Base-by-base conservation (phyloP, 495 filamentous ascomycete genomes). In the Clavariopsis aquatica region DNA sequence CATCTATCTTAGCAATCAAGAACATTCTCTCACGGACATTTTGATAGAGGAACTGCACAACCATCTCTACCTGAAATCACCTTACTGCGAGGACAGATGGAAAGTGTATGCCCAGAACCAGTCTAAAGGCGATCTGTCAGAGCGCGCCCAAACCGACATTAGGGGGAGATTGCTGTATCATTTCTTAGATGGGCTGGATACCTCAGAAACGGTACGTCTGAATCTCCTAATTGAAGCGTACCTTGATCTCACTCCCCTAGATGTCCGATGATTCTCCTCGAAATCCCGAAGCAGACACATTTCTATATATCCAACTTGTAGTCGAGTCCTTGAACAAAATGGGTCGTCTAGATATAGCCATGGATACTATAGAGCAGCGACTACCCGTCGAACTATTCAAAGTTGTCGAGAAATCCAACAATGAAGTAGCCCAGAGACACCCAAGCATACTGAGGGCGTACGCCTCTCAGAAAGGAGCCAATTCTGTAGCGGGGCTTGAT, bases 1-100 rank as follows among this genome's bases (percentile, higher is more conserved):
- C 36, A 86, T 87, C 61, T 96, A 97, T 70, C 87, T 99, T 64
- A 86, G 85, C 52, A 97, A 95, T 72, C 94, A 99, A 75, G 93
- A 98, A 19, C 62, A 80, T 74, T 89, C 90, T 4, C 78, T 99
- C 59, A 93, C 91, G 62, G 94, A 99, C 74, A 97, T 97, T 45
- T 71, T 99, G 69, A 86, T 97, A 49, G 94, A 99, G 75, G 94
- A 99, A 74, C 79, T 99, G 46, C 95, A 98, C 72, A 96, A 93
- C 71, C 94, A 99, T 77, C 81, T 99, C 2, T 99, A 98, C 70
- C 83, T 99, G 13, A 98, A 97, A 69, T 96, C 92, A 12, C 93
- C 92, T 0, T 98, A 98, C 70, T 97, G 92, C 75, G 90, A 95
- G 64, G 90, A 95, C 74, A 80, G 94, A 52, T 99, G 94, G 94